Conservation (phyloP, 495 filamentous ascomycete species). For the Oleoguttula mirabilis region DNA sequence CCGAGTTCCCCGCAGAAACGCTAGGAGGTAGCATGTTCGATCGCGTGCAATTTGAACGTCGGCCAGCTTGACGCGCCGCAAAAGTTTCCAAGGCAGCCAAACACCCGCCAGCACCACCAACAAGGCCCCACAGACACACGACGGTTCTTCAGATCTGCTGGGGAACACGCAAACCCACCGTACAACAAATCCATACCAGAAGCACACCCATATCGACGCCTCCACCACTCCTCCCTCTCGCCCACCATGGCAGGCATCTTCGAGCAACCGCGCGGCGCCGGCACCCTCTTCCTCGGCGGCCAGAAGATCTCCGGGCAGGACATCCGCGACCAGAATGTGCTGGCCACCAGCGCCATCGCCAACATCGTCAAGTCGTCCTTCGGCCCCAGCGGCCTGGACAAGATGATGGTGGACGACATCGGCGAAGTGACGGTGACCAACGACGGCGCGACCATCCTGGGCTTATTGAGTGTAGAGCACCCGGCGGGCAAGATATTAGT, state of each 20-base stretch:
- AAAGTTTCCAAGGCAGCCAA: neutral
- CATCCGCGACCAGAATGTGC: constrained; percentile 93
- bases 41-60: neutral
- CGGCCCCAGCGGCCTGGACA: constrained; percentile 90
- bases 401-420: constrained; percentile 99
- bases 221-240: neutral
- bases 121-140: too few species aligned
- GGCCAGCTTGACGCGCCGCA: neutral
- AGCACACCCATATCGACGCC: too few species aligned
- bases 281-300: constrained; percentile 64
- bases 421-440: constrained; percentile 99
- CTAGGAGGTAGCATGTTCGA: too few species aligned
- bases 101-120: neutral
- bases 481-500: constrained; percentile 97
- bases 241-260: constrained; percentile 25
- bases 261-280: constrained; percentile 24
- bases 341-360: constrained; percentile 90
- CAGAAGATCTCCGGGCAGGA: constrained; percentile 91
- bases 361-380: constrained; percentile 99
- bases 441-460: constrained; percentile 93
- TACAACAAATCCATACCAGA: too few species aligned
- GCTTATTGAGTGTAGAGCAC: constrained; percentile 90
- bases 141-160: too few species aligned
- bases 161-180: too few species aligned
- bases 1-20: too few species aligned